Evolutionary conservation across 257 asterid species (phyloP), one percentile per base, ranked within the genome.

Genomic region (Gentiana macrophylla): DNA sequence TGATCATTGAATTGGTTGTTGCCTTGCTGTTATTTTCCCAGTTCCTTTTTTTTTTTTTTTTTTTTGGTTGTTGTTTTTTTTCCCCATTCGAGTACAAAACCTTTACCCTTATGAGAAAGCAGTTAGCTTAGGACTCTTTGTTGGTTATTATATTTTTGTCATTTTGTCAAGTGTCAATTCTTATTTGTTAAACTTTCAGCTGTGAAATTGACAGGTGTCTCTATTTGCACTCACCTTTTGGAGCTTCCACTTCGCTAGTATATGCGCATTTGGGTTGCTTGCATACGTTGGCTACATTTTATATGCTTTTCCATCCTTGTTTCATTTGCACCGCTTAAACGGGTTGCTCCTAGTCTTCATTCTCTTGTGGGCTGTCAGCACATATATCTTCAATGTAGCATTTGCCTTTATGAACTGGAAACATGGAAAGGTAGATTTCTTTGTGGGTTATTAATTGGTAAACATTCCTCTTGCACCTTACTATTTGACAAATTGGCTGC

Each of bases 201-300:
- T 66, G 65, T 71, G 15, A 68, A 71, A 64, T 67, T 84, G 86
- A 60, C 89, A 87, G 95, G 80, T 92, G 73, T 92, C 98, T 59
- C 75, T 91, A 80, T 74, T 87, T 59, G 94, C 88, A 44, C 94
- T 91, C 46, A 81, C 95, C 3, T 91, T 83, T 69, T 91, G 98
- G 98, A 91, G 98, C 88, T 87, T 91, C 84, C 95, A 81, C 79
- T 91, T 91, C 67, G 95, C 98, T 34, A 91, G 98, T 73, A 79
- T 91, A 64, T 91, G 98, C 70, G 98, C 98, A 59, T 91, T 87
- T 69, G 98, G 89, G 60, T 75, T 91, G 72, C 94, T 91, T 67
- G 90, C 86, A 12, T 91, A 91, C 65, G 95, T 91, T 72, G 98
- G 98, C 47, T 91, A 91, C 73, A 74, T 83, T 65, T 60, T 91